Base-by-base conservation (phyloP, 352 stramenopile species). In the Pilasporangium apinafurcum region DNA sequence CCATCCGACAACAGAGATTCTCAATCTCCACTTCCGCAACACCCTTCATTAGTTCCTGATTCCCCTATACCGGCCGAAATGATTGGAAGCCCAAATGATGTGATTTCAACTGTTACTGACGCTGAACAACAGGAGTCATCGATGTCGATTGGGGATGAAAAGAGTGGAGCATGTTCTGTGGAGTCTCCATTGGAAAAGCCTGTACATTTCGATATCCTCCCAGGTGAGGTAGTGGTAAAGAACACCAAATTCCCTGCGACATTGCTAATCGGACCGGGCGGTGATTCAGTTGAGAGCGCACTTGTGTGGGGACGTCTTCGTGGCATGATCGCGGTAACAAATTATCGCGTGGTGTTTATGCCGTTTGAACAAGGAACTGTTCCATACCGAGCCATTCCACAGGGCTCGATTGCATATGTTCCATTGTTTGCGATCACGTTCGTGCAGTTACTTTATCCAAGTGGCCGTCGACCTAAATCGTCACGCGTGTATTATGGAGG, bases 281-380 rank as follows among this genome's bases (percentile, higher is more conserved):
- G 61, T 10, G 78, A 91, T 45, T 65, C 63, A 8, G 65, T 66
- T 25, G 79, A 91, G 22, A 60, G 58, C 3, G 68, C 79, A 22
- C 51, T 61, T 2, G 51, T 85, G 3, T 91, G 79, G 79, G 69
- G 73, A 1, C 60, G 75, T n/a, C 58, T 88, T 50, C 71, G 68
- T 16, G 81, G 78, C 8, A 59, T 72, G 42, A 42, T 91, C 2
- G 53, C 62, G 2, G 62, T 89, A 36, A 93, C 81, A 10, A 93
- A 89, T 52, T 93, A 85, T 37, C 65, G 81, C 9, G 66, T 93
- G 16, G 53, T 89, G 4, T 90, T 93, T 33, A 63, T 74, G 7
- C 66, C 73, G 16, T 66, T 84, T 5, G 76, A 90, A 18, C 53
- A 62, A 22, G 65, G 70, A 5, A 53, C 68, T 36, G 37, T 77